phyloP scores from a whole-genome alignment of 495 filamentous ascomycete genomes.

The Talaromyces liani region DNA sequence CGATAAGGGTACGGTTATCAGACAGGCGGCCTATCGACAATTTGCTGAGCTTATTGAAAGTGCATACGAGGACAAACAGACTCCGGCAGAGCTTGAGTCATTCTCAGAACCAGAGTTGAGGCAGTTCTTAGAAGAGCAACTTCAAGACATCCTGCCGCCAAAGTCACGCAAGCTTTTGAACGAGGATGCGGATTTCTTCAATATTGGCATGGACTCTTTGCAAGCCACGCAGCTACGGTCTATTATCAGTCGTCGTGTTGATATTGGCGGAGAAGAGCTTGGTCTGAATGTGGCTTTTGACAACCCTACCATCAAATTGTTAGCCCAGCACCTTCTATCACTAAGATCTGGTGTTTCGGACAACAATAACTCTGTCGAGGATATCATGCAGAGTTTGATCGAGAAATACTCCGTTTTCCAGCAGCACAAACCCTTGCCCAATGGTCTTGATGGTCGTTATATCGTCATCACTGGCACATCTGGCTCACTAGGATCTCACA shows the following conservation, averaged over 20 bases:
- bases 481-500: slow-evolving; percentile 20
- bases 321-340: slow-evolving; percentile 23
- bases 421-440: slow-evolving; percentile 22
- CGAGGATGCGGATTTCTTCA: slow-evolving; percentile 44
- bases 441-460: slow-evolving; percentile 14
- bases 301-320: slow-evolving; percentile 29
- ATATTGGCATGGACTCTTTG: slow-evolving; percentile 46
- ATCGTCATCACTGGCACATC: slow-evolving; percentile 24
- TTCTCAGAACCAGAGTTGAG: slow-evolving; percentile 13
- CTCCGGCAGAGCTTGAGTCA: not conserved
- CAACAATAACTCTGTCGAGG: slow-evolving; percentile 18
- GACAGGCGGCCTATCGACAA: slow-evolving; percentile 42
- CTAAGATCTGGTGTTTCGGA: slow-evolving; percentile 18
- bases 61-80: slow-evolving; percentile 27
- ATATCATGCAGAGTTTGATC: slow-evolving; percentile 27
- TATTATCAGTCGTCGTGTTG: slow-evolving; percentile 24
- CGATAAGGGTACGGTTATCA: slow-evolving; percentile 51
- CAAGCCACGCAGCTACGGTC: slow-evolving; percentile 43
- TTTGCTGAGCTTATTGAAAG: slow-evolving; percentile 43
- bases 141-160: not conserved
- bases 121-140: slow-evolving; percentile 8
- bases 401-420: slow-evolving; percentile 32
- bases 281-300: slow-evolving; percentile 42
- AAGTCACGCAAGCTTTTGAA: slow-evolving; percentile 11
- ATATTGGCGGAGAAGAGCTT: slow-evolving; percentile 25